Evolutionary conservation across 1,139 yeast species (phyloP), one percentile per base, ranked within the genome.

Genomic region (Hyphopichia wangnamkhiaoensis): DNA sequence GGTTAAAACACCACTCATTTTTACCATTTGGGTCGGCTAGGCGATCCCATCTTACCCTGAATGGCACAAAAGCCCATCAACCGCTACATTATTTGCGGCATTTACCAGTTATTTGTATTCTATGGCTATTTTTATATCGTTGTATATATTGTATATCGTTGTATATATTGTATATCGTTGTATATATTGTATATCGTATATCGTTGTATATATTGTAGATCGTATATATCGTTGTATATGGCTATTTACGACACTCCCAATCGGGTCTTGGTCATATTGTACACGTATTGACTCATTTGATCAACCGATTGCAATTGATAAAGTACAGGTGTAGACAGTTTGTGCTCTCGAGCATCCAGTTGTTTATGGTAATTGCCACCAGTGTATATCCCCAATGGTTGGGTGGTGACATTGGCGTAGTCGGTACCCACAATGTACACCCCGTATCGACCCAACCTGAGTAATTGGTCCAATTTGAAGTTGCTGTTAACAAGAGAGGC

Each of bases 221-320:
- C 28, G n/a, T 25, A n/a, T n/a, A n/a, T n/a, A n/a, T n/a, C n/a
- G n/a, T n/a, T n/a, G n/a, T n/a, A n/a, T n/a, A n/a, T n/a, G n/a
- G n/a, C n/a, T n/a, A n/a, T n/a, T n/a, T n/a, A n/a, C n/a, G 25
- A 8, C 8, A 28, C 8, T 28, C 31, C 31, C 15, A 28, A 28
- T 16, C 31, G 17, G 15, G 34, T 21, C 13, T 20, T 18, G 17
- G 26, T 23, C 34, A 20, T 20, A 18, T 15, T 32, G 15, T 32
- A 19, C 5, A 32, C 34, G 20, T 32, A 32, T 8, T 20, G 23
- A 8, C 12, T 13, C 27, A 32, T 20, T 23, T 32, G 34, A 6
- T 20, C 26, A 5, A 23, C 34, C 10, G 34, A 21, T n/a, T n/a
- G 5, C 5, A 32, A n/a, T 6, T 12, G 4, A 24, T 31, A 31